phyloP scores from a whole-genome alignment of 148 eudicot genomes.

The Rhododendron ferrugineum region DNA sequence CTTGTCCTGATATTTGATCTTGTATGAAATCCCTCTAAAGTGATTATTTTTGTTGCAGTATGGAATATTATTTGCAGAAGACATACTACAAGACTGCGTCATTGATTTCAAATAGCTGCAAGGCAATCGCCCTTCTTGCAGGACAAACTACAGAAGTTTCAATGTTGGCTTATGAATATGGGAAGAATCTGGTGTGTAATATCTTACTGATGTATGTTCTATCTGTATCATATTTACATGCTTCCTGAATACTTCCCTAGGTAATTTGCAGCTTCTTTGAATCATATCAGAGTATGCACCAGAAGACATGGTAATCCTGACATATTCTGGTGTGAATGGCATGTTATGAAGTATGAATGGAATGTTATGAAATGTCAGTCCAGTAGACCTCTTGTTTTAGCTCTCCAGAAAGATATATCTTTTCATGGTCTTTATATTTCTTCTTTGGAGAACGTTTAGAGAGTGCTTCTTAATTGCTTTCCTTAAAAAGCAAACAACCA shows the following conservation, averaged over 20 bases:
- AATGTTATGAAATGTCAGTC: background rate
- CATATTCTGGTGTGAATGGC: background rate
- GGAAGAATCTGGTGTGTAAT: slow-evolving; percentile 77
- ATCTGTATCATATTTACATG: background rate
- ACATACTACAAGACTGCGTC: slow-evolving; percentile 94
- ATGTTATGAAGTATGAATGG: background rate
- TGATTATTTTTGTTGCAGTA: slow-evolving; percentile 39
- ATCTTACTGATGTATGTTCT: background rate
- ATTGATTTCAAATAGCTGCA: slow-evolving; percentile 90
- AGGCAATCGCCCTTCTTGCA: slow-evolving; percentile 89
- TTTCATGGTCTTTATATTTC: background rate
- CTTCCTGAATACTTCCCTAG: background rate
- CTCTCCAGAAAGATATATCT: background rate
- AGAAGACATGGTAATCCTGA: background rate
- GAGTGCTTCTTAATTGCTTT: background rate
- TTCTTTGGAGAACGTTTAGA: background rate
- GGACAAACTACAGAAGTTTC: slow-evolving; percentile 91
- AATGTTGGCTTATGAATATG: slow-evolving; percentile 75
- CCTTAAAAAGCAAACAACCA: background rate
- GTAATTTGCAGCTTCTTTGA: slow-evolving; percentile 2
- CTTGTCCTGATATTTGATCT: background rate
- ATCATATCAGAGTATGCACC: background rate
- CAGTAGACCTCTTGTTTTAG: background rate
- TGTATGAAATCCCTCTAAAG: background rate
- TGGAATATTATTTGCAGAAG: slow-evolving; percentile 90